Evolutionary conservation across 805 yeast species (phyloP), one percentile per base, ranked within the genome.

Genomic region (Pichia phayaonensis): DNA sequence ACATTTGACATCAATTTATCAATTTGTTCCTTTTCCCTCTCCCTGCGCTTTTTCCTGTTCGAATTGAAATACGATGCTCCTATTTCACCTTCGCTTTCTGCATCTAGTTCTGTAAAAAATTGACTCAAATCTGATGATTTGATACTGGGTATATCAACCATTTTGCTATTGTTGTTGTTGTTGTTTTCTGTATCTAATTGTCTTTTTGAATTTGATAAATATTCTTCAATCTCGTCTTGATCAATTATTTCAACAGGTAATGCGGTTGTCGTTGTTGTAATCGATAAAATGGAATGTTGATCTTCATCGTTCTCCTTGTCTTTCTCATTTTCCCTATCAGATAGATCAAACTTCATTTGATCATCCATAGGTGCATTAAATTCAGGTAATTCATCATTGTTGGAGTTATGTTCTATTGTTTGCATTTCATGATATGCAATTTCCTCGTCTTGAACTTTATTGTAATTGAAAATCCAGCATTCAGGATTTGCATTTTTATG

Each of bases 181-280:
- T 24, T 26, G 20, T n/a, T 8, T 3, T 26, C 26, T n/a, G 31
- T 23, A 12, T 48, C 39, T 21, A 26, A 15, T 31, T 29, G 27
- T 22, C 26, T 23, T 29, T 42, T 44, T 12, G 52, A 44, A 27
- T 49, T 54, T 22, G 40, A 27, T 13, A 47, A 27, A n/a, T 42
- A 44, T 23, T 54, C 60, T 21, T 60, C 63, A 36, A 59, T 44
- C 29, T 61, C 65, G 46, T 64, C 68, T 12, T 49, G 49, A 13
- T 60, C 63, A 4, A 61, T 55, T 10, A 63, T 48, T 46, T 62
- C 64, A 40, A 54, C 34, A 3, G 54, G 54, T 26, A 51, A 36
- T 18, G 47, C 51, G 8, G 49, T 49, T 18, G 49, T 46, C 16
- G 53, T 46, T 8, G 49, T 46, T 2, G 49, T 46, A 8, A 46